These are phyloP conservation scores for Xylariaceae sp. DNA, from an alignment of 2,329 filamentous ascomycete genomes.

Conservation along the genomic window DNA sequence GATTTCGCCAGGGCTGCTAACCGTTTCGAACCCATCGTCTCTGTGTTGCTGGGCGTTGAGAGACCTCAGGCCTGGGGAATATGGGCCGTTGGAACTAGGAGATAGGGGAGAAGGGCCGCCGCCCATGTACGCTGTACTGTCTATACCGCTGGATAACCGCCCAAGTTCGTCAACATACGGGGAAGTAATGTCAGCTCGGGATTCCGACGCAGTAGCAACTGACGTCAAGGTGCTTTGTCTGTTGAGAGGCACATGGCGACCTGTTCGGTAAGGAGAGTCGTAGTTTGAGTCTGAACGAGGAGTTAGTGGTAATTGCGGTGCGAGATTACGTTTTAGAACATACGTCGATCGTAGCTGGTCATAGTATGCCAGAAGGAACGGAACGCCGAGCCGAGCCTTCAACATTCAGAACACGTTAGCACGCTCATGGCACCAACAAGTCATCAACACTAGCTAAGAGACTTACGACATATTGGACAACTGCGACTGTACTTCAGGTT, in stretches of 20 bases:
- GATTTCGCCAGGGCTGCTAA: slow-evolving; percentile 76
- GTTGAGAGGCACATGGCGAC: slow-evolving; percentile 85
- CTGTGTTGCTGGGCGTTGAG: slow-evolving; percentile 68
- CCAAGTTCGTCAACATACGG: slow-evolving; percentile 75
- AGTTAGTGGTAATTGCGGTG: slow-evolving; percentile 23
- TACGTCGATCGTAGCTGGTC: slow-evolving; percentile 72
- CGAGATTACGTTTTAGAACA: slow-evolving; percentile 36
- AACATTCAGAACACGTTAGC: slow-evolving; percentile 24
- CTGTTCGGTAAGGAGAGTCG: slow-evolving; percentile 91
- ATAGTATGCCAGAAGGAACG: slow-evolving; percentile 95
- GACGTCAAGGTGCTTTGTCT: slow-evolving; percentile 83
- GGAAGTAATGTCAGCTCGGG: slow-evolving; percentile 78
- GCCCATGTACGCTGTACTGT: slow-evolving; percentile 63
- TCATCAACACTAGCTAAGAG: background rate
- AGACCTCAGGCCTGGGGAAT: slow-evolving; percentile 90
- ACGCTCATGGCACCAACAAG: slow-evolving; percentile 18
- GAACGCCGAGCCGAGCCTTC: slow-evolving; percentile 71
- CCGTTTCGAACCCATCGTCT: slow-evolving; percentile 69
- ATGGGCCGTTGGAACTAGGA: slow-evolving; percentile 68
- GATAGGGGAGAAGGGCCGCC: slow-evolving; percentile 49
- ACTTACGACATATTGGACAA: slow-evolving; percentile 35
- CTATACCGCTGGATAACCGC: slow-evolving; percentile 53
- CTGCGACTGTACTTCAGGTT: slow-evolving; percentile 1
- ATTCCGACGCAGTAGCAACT: slow-evolving; percentile 87
- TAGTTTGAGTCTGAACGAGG: slow-evolving; percentile 78